These are phyloP conservation scores for Penicillium sp. DNA, from an alignment of 2,329 filamentous ascomycete species.

Conservation along the genomic window DNA sequence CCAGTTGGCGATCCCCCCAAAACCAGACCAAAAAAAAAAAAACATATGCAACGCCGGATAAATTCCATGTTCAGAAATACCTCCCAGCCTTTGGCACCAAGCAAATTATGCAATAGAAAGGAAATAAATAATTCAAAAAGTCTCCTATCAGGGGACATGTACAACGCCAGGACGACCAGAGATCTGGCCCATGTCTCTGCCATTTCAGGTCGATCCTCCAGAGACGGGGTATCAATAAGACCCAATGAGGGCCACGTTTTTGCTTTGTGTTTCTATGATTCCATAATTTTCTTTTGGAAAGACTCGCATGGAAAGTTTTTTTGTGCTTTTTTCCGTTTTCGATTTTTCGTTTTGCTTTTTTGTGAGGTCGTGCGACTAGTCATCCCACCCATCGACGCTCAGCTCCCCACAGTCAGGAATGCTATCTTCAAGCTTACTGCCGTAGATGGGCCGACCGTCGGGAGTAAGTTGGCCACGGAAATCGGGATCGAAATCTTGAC, in stretches of 20 bases:
- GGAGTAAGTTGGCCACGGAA: constrained; percentile 45
- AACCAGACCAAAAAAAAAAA: neutral
- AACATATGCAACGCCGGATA: constrained; percentile 23
- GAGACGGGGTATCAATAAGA: constrained; percentile 24
- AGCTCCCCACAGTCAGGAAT: constrained; percentile 34
- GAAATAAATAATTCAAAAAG: constrained; percentile 17
- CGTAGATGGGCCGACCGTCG: constrained; percentile 43
- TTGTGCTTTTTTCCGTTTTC: constrained; percentile 3
- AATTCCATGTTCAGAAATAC: constrained; percentile 26
- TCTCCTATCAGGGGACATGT: constrained; percentile 22
- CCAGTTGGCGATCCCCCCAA: constrained; percentile 11
- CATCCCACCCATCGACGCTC: constrained; percentile 35
- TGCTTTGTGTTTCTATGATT: neutral
- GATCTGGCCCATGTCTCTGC: constrained; percentile 17
- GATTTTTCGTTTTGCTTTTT: constrained; percentile 3
- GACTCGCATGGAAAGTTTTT: neutral
- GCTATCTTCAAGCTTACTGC: constrained; percentile 36
- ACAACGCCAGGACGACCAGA: constrained; percentile 21
- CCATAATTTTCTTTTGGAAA: constrained; percentile 9
- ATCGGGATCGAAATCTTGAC: constrained; percentile 44
- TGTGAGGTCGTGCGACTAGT: constrained; percentile 20
- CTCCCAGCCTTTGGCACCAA: constrained; percentile 25
- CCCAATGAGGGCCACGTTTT: neutral
- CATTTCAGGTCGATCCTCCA: constrained; percentile 16
- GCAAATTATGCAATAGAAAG: constrained; percentile 29